These are phyloP conservation scores for Penicillium ochrochloron DNA, from an alignment of 495 filamentous ascomycete genomes.

Conservation along the genomic window DNA sequence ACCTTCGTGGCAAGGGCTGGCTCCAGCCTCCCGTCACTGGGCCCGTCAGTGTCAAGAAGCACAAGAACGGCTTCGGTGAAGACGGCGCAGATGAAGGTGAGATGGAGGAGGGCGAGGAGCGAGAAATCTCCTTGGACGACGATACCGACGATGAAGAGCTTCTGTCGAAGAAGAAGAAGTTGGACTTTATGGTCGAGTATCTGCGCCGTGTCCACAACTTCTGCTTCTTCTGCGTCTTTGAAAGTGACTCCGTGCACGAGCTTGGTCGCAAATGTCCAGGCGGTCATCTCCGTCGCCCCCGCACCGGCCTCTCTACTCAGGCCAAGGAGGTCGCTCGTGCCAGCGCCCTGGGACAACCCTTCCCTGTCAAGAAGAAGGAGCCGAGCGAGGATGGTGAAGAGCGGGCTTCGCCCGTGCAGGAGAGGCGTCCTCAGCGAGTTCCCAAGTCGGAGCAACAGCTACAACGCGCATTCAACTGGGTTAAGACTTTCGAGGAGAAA, in stretches of 20 bases:
- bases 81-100: slow-evolving; percentile 75
- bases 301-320: slow-evolving; percentile 76
- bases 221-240: slow-evolving; percentile 99
- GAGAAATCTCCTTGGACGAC: slow-evolving; percentile 78
- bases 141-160: slow-evolving; percentile 88
- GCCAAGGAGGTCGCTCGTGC: slow-evolving; percentile 86
- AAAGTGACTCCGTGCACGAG: slow-evolving; percentile 96
- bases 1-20: slow-evolving; percentile 70
- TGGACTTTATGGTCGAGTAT: slow-evolving; percentile 96
- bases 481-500: slow-evolving; percentile 98
- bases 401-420: slow-evolving; percentile 61
- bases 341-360: slow-evolving; percentile 76
- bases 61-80: slow-evolving; percentile 61
- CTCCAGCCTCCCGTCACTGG: slow-evolving; percentile 70
- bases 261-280: slow-evolving; percentile 94
- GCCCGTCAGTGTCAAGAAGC: slow-evolving; percentile 61
- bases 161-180: slow-evolving; percentile 91
- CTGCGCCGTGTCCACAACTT: slow-evolving; percentile 96
- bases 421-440: slow-evolving; percentile 68
- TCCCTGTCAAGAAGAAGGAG: slow-evolving; percentile 79
- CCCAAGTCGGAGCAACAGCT: slow-evolving; percentile 88
- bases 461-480: slow-evolving; percentile 96
- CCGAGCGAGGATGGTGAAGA: slow-evolving; percentile 67
- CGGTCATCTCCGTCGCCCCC: slow-evolving; percentile 89
- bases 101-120: slow-evolving; percentile 70